Base-by-base conservation (phyloP, 78 protist genomes). In the Trichosphaerium sp. region DNA sequence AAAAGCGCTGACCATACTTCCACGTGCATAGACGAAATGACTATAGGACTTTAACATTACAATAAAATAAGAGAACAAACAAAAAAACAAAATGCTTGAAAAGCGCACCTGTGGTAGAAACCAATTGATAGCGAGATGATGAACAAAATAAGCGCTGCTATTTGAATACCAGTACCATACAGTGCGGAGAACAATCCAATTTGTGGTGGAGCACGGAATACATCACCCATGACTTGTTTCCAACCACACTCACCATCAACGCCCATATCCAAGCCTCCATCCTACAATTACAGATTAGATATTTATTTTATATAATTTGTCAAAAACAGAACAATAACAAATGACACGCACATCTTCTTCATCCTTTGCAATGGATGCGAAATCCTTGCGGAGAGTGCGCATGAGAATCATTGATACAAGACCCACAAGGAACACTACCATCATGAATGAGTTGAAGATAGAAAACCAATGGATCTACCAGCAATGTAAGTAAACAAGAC, bases 371-470 rank as follows among this genome's bases (percentile, higher is more conserved):
- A 39, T 28, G 80, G 66, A 75, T 4, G 87, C 84, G 26, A 11
- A 78, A 69, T 86, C 92, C 15, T 31, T 39, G 25, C 72, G 56
- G 52, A 91, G 74, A 26, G 88, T 85, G 41, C 92, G 80, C 73
- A 78, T 52, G 34, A 91, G 71, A 44, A 88, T 83, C 62, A 69
- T 65, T 47, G 28, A 10, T 32, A 88, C 89, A 44, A 85, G 62
- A 15, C 95, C 92, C 18, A 61, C 80, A 21, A 91, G 75, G 71
- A 91, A 84, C 12, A 85, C 29, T 42, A 92, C 92, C 91, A 92
- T 85, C 92, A 92, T 88, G 71, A 88, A 82, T 35, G 88, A 71
- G 66, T 92, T 92, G 84, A 86, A 80, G 43, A 92, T 74, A 21
- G 90, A 62, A 52, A 88, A 85, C 92, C 89, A 90, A 68, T 87